Evolutionary conservation across 441 rosid genomes (phyloP), one percentile per base, ranked within the genome.

Genomic region (Corymbia calophylla): DNA sequence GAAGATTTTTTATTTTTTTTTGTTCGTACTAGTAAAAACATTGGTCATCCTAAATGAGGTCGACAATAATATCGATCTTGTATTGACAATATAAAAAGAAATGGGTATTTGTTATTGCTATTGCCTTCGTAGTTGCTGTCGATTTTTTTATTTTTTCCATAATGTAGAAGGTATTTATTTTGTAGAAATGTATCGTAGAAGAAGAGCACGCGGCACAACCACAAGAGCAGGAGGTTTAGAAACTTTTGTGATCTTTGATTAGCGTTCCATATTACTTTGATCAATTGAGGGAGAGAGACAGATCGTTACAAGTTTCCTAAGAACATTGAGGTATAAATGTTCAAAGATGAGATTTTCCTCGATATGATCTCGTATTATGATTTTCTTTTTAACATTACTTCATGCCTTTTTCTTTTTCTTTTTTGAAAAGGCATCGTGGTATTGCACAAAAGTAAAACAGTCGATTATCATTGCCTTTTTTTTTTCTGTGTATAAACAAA

Each of bases 131-230:
- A 10, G 9, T 5, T 68, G 7, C 25, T 68, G 18, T 68, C 4
- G 2, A 32, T 7, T 9, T 2, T 39, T 39, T 39, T 4, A 39
- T 39, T 39, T 39, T 18, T 35, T 68, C 32, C 44, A 4, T 70
- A 1, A 35, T 35, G 17, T 0, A 0, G 4, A 4, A 5, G 47
- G 2, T 35, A 18, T 0, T 1, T 47, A 5, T 35, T 5, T 5
- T 2, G 81, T 35, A 19, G 8, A 70, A 70, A 68, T 17, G 80
- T 68, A 25, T 32, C 47, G 8, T 2, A 6, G 23, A 21, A 7
- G 10, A 66, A 66, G 10, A 66, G 0, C 0, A 8, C 2, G 5
- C 1, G 12, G 2, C 77, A 8, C 1, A 1, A 32, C 48, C 15
- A 3, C 81, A 9, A 10, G 5, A 32, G 27, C 1, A 0, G 11